Percentiles rank a stretch among this genome's conserved stretches.
phyloP scores from a whole-genome alignment of 805 yeast genomes.

The Wickerhamomyces chaumierensis region DNA sequence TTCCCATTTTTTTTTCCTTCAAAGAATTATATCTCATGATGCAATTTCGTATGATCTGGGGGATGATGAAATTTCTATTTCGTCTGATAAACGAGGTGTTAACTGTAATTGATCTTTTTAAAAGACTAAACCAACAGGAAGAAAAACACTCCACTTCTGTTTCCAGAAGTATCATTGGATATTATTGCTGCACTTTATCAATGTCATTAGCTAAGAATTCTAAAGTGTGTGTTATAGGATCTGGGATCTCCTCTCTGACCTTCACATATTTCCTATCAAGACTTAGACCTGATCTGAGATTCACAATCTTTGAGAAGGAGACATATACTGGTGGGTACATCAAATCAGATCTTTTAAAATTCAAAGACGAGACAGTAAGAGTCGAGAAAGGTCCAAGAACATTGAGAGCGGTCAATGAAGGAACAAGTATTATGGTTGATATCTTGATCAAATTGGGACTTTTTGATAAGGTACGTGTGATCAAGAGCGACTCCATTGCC shows the following conservation, averaged over 20 bases:
- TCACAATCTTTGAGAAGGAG: constrained; percentile 51
- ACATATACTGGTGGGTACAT: constrained; percentile 73
- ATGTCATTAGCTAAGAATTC: constrained; percentile 24
- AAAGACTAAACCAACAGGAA: too few species aligned
- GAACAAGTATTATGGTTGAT: constrained; percentile 60
- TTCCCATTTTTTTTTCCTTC: too few species aligned
- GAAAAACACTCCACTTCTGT: too few species aligned
- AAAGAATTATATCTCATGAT: too few species aligned
- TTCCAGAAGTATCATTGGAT: too few species aligned
- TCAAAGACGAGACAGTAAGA: neutral
- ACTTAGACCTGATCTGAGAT: constrained; percentile 65
- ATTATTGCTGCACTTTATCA: too few species aligned
- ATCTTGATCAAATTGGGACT: constrained; percentile 35
- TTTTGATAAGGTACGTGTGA: constrained; percentile 42
- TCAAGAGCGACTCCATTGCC: constrained; percentile 47
- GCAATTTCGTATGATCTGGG: too few species aligned
- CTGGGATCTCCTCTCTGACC: constrained; percentile 80
- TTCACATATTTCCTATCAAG: constrained; percentile 57
- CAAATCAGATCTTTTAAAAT: constrained; percentile 31
- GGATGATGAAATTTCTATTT: too few species aligned
- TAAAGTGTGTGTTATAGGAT: constrained; percentile 67
- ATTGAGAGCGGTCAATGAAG: constrained; percentile 70
- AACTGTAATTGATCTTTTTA: too few species aligned
- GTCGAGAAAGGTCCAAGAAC: constrained; percentile 87
- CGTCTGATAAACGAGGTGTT: too few species aligned